phyloP scores from a whole-genome alignment of 768 basidiomycete genomes.

The Rhodotorula diobovata region DNA sequence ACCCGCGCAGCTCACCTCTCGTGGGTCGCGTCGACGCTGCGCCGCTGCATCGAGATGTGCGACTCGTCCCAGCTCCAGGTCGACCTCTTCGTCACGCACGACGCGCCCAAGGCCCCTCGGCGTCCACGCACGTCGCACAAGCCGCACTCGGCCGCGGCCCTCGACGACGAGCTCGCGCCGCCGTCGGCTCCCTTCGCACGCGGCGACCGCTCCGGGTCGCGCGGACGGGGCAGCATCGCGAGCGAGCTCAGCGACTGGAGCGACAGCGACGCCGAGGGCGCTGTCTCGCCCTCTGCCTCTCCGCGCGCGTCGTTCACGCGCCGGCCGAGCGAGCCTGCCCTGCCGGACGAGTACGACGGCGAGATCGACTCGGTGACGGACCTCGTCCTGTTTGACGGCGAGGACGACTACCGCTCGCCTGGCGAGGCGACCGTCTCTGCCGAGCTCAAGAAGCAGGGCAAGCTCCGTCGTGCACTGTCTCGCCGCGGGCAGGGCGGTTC shows the following conservation, averaged over 20 bases:
- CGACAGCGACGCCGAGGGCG: conserved; percentile 22
- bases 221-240: conserved; percentile 16
- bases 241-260: conserved; percentile 32
- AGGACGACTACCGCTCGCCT: conserved; percentile 57
- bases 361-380: conserved; percentile 54
- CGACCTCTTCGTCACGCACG: conserved; percentile 68
- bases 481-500: conserved; percentile 42
- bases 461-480: conserved; percentile 55
- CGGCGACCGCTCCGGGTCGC: neutral
- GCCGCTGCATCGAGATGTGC: conserved; percentile 60
- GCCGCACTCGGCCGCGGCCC: neutral
- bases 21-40: conserved; percentile 66
- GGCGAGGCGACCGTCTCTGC: conserved; percentile 58
- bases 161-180: conserved; percentile 25
- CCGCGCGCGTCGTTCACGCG: neutral
- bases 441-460: conserved; percentile 60
- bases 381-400: conserved; percentile 73
- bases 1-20: conserved; percentile 60
- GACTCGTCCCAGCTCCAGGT: conserved; percentile 55
- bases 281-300: neutral
- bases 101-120: conserved; percentile 10
- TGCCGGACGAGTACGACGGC: neutral
- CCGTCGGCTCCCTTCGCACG: conserved; percentile 28
- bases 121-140: neutral
- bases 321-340: neutral